Conservation (phyloP, 257 asterid genomes). For the Ballota nigra region DNA sequence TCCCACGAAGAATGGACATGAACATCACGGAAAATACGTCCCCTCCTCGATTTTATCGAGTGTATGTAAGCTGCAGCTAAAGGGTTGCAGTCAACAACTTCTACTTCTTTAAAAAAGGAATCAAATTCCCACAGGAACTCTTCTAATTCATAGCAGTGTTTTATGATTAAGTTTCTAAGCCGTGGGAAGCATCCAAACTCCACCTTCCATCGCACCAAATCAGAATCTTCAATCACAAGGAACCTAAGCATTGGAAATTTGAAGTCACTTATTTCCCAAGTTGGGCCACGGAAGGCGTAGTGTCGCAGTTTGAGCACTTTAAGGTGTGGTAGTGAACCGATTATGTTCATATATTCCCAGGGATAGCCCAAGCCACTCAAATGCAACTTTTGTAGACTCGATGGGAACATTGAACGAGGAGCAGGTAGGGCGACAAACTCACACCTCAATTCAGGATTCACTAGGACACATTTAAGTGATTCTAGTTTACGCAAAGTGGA, state of each 20-base stretch:
- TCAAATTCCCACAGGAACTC: conserved; percentile 2
- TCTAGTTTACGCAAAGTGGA: conserved; percentile 2
- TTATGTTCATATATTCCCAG: conserved; percentile 14
- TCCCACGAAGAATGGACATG: conserved; percentile 17
- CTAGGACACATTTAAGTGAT: conserved; percentile 12
- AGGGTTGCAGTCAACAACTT: conserved; percentile 2
- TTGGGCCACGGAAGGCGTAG: conserved; percentile 18
- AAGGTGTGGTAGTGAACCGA: background rate
- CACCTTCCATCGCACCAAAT: conserved; percentile 16
- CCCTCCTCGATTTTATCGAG: background rate
- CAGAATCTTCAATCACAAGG: conserved; percentile 22
- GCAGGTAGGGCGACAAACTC: background rate
- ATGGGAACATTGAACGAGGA: conserved; percentile 5
- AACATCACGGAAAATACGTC: background rate
- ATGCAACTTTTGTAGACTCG: conserved; percentile 13
- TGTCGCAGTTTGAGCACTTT: conserved; percentile 14
- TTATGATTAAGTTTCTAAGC: conserved; percentile 3
- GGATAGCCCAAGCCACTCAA: conserved; percentile 25
- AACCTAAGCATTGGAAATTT: background rate
- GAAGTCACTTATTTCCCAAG: conserved; percentile 1
- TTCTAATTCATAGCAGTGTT: conserved; percentile 19
- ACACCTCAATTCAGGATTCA: conserved; percentile 2
- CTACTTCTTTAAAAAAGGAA: background rate
- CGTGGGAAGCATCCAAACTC: background rate
- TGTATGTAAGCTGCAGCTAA: background rate